Evolutionary conservation across 768 basidiomycete genomes (phyloP).

Genomic region (Tricholoma matsutake): DNA sequence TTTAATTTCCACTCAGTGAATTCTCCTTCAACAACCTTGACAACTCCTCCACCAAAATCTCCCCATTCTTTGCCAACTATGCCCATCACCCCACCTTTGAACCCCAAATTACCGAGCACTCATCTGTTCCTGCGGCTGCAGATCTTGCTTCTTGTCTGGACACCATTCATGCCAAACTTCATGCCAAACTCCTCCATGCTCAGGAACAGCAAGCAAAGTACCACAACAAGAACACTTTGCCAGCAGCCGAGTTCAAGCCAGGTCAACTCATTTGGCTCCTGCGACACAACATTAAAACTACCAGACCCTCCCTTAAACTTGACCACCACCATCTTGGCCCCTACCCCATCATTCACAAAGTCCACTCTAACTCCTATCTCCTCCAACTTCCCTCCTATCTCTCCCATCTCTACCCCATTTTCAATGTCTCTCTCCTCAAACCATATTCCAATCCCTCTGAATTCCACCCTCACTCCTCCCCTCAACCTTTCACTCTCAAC

Average conservation of each 20-base stretch:
- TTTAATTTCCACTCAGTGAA: no score
- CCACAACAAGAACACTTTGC: not conserved
- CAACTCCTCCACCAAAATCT: slow-evolving; percentile 27
- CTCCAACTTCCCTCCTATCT: not conserved
- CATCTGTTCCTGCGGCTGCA: slow-evolving; percentile 5
- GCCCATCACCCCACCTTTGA: not conserved
- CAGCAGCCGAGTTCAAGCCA: not conserved
- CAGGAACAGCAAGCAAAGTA: slow-evolving; percentile 8
- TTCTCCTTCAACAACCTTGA: no score
- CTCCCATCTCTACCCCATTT: not conserved
- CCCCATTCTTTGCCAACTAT: slow-evolving; percentile 36
- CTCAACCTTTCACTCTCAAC: not conserved
- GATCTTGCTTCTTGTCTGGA: not conserved
- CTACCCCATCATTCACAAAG: not conserved
- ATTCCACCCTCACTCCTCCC: not conserved
- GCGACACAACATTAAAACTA: not conserved
- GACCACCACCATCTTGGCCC: slow-evolving; percentile 4
- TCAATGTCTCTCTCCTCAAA: slow-evolving; percentile 5
- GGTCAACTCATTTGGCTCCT: slow-evolving; percentile 5
- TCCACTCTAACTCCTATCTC: not conserved
- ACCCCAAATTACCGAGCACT: not conserved
- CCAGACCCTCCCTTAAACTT: slow-evolving; percentile 3
- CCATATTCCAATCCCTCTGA: not conserved
- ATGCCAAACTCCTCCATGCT: slow-evolving; percentile 3
- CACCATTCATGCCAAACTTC: slow-evolving; percentile 3